Base-by-base conservation (phyloP, 1,284 basidiomycete species). In the Chalciporus sp. region DNA sequence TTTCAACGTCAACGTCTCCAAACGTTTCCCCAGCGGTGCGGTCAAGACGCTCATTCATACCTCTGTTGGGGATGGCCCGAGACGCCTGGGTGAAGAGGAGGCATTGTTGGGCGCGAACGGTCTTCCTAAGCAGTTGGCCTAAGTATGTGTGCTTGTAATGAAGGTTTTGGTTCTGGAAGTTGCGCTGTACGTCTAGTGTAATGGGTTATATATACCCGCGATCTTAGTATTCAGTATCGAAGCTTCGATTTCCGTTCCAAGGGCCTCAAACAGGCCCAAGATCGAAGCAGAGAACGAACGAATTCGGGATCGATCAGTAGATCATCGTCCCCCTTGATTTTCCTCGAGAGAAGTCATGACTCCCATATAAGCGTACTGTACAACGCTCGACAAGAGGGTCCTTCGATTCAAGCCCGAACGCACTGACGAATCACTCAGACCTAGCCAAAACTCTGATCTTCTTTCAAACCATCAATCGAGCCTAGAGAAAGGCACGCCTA, bases 41-140 rank as follows among this genome's bases (percentile, higher is more conserved):
- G 92, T 98, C 44, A 94, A 93, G 72, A 78, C 84, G 6, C 78
- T 97, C 65, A 97, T 98, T 53, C 94, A 96, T 72, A 97, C 95
- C 12, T 78, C 82, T 51, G 91, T 98, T 19, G 95, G 95, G 1
- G 94, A 94, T 68, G 95, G 95, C 1, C 95, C 95, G 1, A 82
- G 94, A 60, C 78, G 81, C 17, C 67, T 90, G 23, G 53, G 72
- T 29, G 66, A 72, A 12, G 77, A 79, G 45, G 86, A 88, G 58
- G 69, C 80, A 11, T 65, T 92, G 57, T 72, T 92, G 52, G 77
- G 76, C 10, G 55, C 61, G 1, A 73, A 84, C 56, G 89, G 89
- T 7, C 61, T 86, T 26, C 88, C 89, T 1, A 81, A 80, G 59
- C 43, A 48, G 9, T 52, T 65, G 45, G 58, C 61, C 6, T 71